Base-by-base conservation (phyloP, 2,329 filamentous ascomycete genomes). In the Helotiales sp. region DNA sequence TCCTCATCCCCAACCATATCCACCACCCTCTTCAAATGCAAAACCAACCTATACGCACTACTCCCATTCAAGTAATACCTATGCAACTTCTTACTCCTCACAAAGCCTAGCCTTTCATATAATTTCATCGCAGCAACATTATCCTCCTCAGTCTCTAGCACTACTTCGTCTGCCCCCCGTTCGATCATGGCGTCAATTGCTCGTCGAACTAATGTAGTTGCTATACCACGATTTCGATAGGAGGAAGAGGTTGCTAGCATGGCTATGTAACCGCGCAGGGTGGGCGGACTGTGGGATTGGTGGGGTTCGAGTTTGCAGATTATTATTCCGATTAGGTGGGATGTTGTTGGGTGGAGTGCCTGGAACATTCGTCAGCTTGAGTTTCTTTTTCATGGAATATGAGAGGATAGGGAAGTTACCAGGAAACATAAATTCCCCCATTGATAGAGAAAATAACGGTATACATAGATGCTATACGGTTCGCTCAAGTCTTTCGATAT, bases 381-480 rank as follows among this genome's bases (percentile, higher is more conserved):
- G 12, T 17, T 19, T 44, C 42, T 19, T 5, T 31, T 27, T n/a
- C 9, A 17, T 6, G 44, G 48, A 52, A 31, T 15, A 47, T n/a
- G 3, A 25, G 6, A 12, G 36, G 17, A 17, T 42, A 25, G 44
- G 30, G 24, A 15, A 33, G 42, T 31, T 76, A 93, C 92, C 86
- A 98, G 90, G 75, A 91, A 98, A 75, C 95, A 99, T n/a, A 99
- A 78, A 70, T 98, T 89, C 5, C 90, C 90, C 95, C 95, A 99
- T 82, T 98, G 92, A 71, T 96, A 96, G 17, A 99, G 79, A 69
- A 99, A 99, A 74, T 99, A 99, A 30, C 95, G 87, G 74, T 98
- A 99, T 58, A 99, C 95, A 77, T 99, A 99, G 72, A 99, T 98
- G 76, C 93, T 98, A 74, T 99, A 99, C 1, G 95, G 95, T 74